These are phyloP conservation scores for Penicillium macrosclerotiorum DNA, from an alignment of 495 filamentous ascomycete species.

Conservation along the genomic window DNA sequence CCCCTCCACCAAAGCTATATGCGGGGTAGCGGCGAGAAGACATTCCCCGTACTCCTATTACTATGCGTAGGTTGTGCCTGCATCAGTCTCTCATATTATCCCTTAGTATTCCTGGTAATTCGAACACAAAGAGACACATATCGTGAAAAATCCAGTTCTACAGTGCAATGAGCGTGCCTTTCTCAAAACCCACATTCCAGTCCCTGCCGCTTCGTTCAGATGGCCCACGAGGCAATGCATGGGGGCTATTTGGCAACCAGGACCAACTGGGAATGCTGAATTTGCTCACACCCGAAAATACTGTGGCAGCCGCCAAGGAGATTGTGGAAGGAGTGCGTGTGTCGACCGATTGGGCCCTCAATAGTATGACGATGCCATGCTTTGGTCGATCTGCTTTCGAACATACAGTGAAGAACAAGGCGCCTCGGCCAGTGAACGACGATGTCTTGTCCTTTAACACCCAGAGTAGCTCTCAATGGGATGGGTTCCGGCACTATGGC, in stretches of 20 bases:
- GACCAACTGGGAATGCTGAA: constrained; percentile 50
- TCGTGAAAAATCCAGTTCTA: no score
- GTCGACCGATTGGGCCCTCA: constrained; percentile 41
- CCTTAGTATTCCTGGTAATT: no score
- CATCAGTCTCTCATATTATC: no score
- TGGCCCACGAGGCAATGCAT: constrained; percentile 46
- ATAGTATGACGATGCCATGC: constrained; percentile 24
- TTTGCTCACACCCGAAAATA: constrained; percentile 45
- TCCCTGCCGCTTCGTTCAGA: constrained; percentile 37
- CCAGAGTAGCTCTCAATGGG: constrained; percentile 56
- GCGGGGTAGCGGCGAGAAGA: no score
- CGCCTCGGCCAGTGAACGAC: constrained; percentile 52
- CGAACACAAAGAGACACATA: no score
- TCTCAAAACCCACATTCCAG: constrained; percentile 33
- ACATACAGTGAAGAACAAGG: constrained; percentile 36
- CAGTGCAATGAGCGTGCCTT: background rate
- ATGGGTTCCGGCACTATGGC: constrained; percentile 55
- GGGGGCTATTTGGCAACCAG: constrained; percentile 45
- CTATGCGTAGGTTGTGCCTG: no score
- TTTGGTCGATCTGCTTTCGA: constrained; percentile 30
- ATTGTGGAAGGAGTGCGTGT: constrained; percentile 50
- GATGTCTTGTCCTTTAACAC: constrained; percentile 62
- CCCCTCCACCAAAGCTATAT: no score
- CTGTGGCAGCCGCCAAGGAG: constrained; percentile 43
- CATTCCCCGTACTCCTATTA: no score